Evolutionary conservation across 129 eudicot species (phyloP), one percentile per base, ranked within the genome.

Genomic region (Heracleum sosnowskyi): DNA sequence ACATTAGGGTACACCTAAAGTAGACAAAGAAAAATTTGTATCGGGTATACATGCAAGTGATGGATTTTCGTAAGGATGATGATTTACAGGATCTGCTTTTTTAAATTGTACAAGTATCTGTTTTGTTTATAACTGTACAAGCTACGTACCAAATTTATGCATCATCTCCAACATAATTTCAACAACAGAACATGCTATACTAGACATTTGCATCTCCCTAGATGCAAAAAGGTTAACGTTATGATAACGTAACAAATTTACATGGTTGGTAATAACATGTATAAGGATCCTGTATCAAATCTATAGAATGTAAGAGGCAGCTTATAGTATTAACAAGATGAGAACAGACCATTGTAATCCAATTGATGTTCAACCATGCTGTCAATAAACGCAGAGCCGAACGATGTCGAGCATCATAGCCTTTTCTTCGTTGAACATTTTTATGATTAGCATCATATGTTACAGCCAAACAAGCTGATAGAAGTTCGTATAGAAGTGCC

Each of bases 321-420:
- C 73, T 53, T 11, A 71, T 37, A 41, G 6, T 40, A 53, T 41
- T 39, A 11, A 77, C 69, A 40, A 46, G 42, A 24, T 55, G 62
- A 28, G 51, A 81, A 63, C 88, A 17, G 69, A 95, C 99, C 97
- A 92, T 79, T 87, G 83, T 90, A 77, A 86, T 87, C 96, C 97
- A 96, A 78, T 92, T 85, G 85, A 96, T 77, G 85, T 92, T 82
- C 64, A 96, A 90, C 99, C 99, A 96, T 37, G 96, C 84, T 47
- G 97, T 85, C 73, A 96, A 88, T 84, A 96, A 86, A 89, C 99
- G 88, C 83, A 96, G 79, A 76, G 97, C 99, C 74, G 88, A 90
- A 62, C 99, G 97, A 80, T 96, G 92, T 69, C 97, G 87, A 57
- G 99, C 95, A 87, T 96, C 99, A 86, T 96, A 96, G 31, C 99